Evolutionary conservation across 495 filamentous ascomycete genomes (phyloP), one percentile per base, ranked within the genome.

Genomic region (Podospora sp.): DNA sequence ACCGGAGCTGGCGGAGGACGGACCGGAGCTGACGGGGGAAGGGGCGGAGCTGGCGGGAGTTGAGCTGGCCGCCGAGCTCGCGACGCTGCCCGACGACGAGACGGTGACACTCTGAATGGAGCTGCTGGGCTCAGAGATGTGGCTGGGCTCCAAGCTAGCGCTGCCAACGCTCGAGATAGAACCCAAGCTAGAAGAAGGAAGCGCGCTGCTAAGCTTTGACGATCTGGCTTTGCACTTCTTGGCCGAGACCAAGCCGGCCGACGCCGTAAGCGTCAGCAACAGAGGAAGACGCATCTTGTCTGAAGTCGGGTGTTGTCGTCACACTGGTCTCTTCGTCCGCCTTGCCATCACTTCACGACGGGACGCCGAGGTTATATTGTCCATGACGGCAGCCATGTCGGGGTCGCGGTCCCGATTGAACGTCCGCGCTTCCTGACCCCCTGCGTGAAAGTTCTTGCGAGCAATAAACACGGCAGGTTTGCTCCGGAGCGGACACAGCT

Each of bases 121-220:
- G 21, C 53, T 57, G 53, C 53, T 57, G 53, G 53, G 22, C 22
- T 57, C 53, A 3, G 53, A 27, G 5, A 26, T 25, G 53, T 57
- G 53, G 53, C 53, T 57, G 20, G 53, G 53, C 53, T 57, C 53
- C 53, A 57, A 6, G 53, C 22, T 57, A 21, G 53, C 18, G 22
- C 53, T 57, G 20, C 22, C 53, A 20, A 57, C 22, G 53, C 53
- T 57, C 20, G 53, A 24, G 53, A 57, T 25, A 21, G 53, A 57
- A 9, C 16, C 53, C 53, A 57, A 27, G 26, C 53, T 57, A 21
- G 29, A 33, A 8, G 29, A 33, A 33, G 29, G 29, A 33, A 33
- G 29, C 29, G 53, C 22, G 26, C 53, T 27, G 20, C 22, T 57
- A 14, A 21, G 29, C 8, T 33, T 33, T 8, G 29, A 33, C 29